phyloP scores from a whole-genome alignment of 495 filamentous ascomycete genomes.

The Hyaloscypha hepaticicola region DNA sequence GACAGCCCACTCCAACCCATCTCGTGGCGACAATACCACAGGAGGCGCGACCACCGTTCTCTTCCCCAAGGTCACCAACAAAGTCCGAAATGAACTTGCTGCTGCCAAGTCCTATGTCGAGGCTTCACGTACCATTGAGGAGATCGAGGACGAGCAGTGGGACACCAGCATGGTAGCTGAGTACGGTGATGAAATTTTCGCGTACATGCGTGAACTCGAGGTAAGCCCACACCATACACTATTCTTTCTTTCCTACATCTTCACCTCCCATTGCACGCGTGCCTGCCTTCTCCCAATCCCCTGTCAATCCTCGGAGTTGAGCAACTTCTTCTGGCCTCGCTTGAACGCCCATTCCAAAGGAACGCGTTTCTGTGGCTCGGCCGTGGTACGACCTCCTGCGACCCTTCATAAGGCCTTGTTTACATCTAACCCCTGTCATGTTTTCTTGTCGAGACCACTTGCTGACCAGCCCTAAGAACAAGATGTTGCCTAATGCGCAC shows the following conservation, averaged over 20 bases:
- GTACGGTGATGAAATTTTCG: constrained; percentile 93
- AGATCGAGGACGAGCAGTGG: constrained; percentile 81
- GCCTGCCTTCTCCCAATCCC: too few species aligned
- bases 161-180: constrained; percentile 99
- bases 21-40: constrained; percentile 79
- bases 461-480: constrained; percentile 51
- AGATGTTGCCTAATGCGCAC: constrained; percentile 78
- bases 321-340: too few species aligned
- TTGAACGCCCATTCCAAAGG: too few species aligned
- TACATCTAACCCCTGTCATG: constrained; percentile 16
- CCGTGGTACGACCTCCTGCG: constrained; percentile 9
- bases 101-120: constrained; percentile 68
- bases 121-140: constrained; percentile 47
- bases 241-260: constrained; percentile 2
- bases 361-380: constrained; percentile 10
- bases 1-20: constrained; percentile 69
- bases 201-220: constrained; percentile 86
- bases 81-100: constrained; percentile 64
- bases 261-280: neutral
- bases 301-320: too few species aligned
- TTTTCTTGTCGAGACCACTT: constrained; percentile 16
- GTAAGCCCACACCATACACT: constrained; percentile 50
- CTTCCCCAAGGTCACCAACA: constrained; percentile 65
- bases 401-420: constrained; percentile 7
- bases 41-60: constrained; percentile 64